Conservation (phyloP, 352 stramenopile species). For the Phytophthora vignae region DNA sequence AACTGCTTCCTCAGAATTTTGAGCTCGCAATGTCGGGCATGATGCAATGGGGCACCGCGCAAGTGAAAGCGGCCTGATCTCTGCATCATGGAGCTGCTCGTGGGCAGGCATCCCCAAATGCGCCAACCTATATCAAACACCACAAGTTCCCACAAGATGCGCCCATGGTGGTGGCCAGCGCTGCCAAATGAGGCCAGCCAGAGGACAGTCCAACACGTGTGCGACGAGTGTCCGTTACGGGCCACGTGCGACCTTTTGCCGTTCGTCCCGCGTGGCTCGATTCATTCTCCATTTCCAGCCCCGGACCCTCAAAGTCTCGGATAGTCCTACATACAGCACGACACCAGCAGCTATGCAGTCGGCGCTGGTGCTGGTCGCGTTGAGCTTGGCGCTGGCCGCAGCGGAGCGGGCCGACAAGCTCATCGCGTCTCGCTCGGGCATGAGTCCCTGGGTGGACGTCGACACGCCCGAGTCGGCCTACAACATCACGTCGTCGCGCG, state of each 20-base stretch:
- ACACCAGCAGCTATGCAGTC: constrained; percentile 17
- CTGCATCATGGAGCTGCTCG: too few species aligned
- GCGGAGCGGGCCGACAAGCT: constrained; percentile 34
- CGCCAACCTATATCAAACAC: not conserved
- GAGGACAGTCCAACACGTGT: constrained; percentile 21
- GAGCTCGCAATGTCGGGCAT: not conserved
- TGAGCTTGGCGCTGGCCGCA: not conserved
- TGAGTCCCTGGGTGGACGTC: constrained; percentile 52
- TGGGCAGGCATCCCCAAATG: not conserved
- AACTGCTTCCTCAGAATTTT: not conserved
- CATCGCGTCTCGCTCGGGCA: constrained; percentile 41
- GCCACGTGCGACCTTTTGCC: constrained; percentile 26
- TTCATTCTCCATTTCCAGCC: constrained; percentile 15
- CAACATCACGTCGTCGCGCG: constrained; percentile 52
- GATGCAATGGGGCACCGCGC: not conserved
- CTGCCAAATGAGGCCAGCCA: constrained; percentile 5
- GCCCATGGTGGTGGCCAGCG: constrained; percentile 1
- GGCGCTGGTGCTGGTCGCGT: constrained; percentile 3
- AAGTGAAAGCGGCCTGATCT: not conserved
- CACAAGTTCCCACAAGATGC: constrained; percentile 6
- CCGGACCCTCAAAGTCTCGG: not conserved
- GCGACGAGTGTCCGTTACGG: constrained; percentile 8
- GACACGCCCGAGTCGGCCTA: constrained; percentile 39
- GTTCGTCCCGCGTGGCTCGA: constrained; percentile 22
- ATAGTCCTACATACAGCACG: constrained; percentile 9